A percentile compares a stretch with the other conserved stretches of the same genome.
Evolutionary conservation across 2,329 filamentous ascomycete genomes (phyloP).

Genomic region (Monilinia fructicola): DNA sequence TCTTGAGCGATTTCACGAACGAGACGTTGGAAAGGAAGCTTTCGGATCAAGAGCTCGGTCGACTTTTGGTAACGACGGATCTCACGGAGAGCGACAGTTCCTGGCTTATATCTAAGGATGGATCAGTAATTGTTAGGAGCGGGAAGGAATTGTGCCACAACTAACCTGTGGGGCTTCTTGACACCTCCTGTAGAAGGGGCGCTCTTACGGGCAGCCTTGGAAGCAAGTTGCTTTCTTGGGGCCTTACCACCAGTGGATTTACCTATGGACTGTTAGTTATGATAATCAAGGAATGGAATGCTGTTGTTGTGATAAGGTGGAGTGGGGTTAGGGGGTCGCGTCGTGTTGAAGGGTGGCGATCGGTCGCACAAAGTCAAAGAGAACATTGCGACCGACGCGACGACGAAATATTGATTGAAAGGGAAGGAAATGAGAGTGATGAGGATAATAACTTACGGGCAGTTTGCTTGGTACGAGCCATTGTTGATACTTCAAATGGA

Average conservation of each 20-base stretch:
- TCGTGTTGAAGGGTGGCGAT: slow-evolving; percentile 17
- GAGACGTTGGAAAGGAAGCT: slow-evolving; percentile 96
- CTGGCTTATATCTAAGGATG: slow-evolving; percentile 78
- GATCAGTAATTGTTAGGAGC: neutral
- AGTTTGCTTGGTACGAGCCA: slow-evolving; percentile 44
- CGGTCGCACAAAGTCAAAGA: slow-evolving; percentile 27
- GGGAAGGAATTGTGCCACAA: neutral
- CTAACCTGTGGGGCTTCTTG: slow-evolving; percentile 22
- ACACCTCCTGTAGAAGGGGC: slow-evolving; percentile 76
- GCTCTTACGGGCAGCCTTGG: slow-evolving; percentile 96
- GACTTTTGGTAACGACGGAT: slow-evolving; percentile 98
- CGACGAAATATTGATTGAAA: slow-evolving; percentile 7
- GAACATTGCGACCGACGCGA: slow-evolving; percentile 35
- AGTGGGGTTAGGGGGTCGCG: slow-evolving; percentile 24
- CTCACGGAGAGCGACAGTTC: slow-evolving; percentile 95
- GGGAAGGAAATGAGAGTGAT: neutral
- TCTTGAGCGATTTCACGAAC: slow-evolving; percentile 96
- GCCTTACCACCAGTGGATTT: slow-evolving; percentile 80
- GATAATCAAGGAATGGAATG: slow-evolving; percentile 25
- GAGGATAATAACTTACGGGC: slow-evolving; percentile 25
- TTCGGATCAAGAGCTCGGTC: slow-evolving; percentile 92
- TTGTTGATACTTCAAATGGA: slow-evolving; percentile 34
- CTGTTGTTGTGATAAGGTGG: neutral
- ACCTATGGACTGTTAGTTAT: slow-evolving; percentile 42
- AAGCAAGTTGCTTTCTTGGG: slow-evolving; percentile 93